Evolutionary conservation across 2,329 filamentous ascomycete species (phyloP), one percentile per base, ranked within the genome.

Genomic region (Diaporthe citrichinensis): DNA sequence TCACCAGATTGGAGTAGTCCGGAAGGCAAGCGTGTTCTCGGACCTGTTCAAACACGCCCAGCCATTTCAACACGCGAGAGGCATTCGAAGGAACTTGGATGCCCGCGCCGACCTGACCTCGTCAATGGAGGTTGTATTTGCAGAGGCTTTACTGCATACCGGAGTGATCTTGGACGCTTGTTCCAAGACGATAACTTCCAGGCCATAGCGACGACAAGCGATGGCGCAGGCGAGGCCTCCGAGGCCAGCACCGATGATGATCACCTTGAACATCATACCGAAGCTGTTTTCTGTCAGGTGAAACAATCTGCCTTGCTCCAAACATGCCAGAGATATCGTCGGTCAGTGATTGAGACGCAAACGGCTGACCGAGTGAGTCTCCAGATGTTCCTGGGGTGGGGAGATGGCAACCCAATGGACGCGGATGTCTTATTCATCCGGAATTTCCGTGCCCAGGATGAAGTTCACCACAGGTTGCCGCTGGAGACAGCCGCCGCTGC

Each of bases 51-150:
- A 76, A 34, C 39, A 74, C 14, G 1, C 72, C 72, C 49, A 65
- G 55, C 69, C 72, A 65, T 58, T 67, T 53, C 31, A 41, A 8
- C 7, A 31, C 57, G 2, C 49, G 28, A 39, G 59, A 67, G 53
- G 74, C 62, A 23, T 72, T 74, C 20, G 65, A n/a, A 8, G 75
- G 58, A 1, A 61, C 59, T 72, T 74, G 53, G 7, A 74, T 65
- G 4, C 72, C 72, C 31, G 72, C 72, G 31, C 72, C 72, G 9
- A 69, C 53, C 72, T 74, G 53, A 28, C 25, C 9, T 39, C 8
- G 46, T 68, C 8, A 68, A 17, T 20, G 3, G n/a, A 53, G 9
- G 34, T 53, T 10, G 46, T 2, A 39, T 15, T 8, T 53, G 65
- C 3, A 17, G 20, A 36, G 6, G 0, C 3, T 6, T 34, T n/a